Evolutionary conservation across 495 filamentous ascomycete genomes (phyloP).

Genomic region (Penicillium malachiteum): DNA sequence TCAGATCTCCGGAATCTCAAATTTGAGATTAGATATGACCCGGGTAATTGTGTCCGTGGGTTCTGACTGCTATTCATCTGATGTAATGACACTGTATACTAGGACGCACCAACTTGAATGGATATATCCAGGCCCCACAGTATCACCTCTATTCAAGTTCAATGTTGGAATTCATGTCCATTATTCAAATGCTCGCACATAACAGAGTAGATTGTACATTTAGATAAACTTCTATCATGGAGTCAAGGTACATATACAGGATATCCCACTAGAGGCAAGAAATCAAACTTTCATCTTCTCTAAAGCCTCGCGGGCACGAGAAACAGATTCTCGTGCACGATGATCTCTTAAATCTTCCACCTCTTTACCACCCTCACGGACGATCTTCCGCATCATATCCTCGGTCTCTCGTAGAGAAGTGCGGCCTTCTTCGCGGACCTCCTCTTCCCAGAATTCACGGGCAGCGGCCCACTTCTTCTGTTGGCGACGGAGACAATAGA

Average conservation of each 20-base stretch:
- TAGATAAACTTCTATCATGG: slow-evolving; percentile 15
- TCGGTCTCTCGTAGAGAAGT: slow-evolving; percentile 70
- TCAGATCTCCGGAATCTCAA: no score
- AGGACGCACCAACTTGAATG: no score
- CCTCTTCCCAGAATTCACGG: slow-evolving; percentile 67
- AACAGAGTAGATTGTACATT: slow-evolving; percentile 17
- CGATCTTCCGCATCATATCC: slow-evolving; percentile 53
- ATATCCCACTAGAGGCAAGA: background rate
- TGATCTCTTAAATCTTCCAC: slow-evolving; percentile 35
- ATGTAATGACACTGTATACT: no score
- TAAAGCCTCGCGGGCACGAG: slow-evolving; percentile 55
- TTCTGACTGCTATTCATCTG: no score
- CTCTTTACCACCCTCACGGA: slow-evolving; percentile 49
- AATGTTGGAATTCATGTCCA: no score
- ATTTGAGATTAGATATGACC: no score
- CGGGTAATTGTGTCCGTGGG: no score
- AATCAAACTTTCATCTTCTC: slow-evolving; percentile 36
- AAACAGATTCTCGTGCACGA: slow-evolving; percentile 51
- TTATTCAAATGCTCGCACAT: no score
- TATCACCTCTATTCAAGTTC: no score
- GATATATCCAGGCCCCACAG: no score
- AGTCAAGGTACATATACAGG: slow-evolving; percentile 21
- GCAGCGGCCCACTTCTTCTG: slow-evolving; percentile 78
- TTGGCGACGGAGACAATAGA: slow-evolving; percentile 69
- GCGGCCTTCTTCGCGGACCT: slow-evolving; percentile 78